Base-by-base conservation (phyloP, 768 basidiomycete species). In the Phlebiopsis gigantea region DNA sequence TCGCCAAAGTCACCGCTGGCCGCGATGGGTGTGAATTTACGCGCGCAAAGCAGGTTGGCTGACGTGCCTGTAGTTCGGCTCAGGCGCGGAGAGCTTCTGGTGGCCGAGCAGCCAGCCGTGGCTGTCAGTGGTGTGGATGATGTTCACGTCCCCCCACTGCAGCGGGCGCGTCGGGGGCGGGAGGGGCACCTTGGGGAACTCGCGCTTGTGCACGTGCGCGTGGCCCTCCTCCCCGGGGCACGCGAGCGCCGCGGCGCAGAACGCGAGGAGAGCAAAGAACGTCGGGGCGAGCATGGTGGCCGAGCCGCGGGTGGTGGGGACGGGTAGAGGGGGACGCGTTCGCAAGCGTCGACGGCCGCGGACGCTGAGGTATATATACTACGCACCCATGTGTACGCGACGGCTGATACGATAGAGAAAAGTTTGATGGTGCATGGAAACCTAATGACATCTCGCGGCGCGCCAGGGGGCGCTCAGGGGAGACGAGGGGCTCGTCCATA, bases 111-210 rank as follows among this genome's bases (percentile, higher is more conserved):
- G 73, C 87, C 87, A 87, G 25, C 87, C 82, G 72, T 89, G 86
- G 39, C 81, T 88, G 68, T 94, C 92, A 0, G 93, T 94, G 2
- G 91, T 94, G 63, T 87, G 84, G 46, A 94, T 78, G 63, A 94
- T 80, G 66, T 95, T 95, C 66, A 95, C 77, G 64, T 94, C 90
- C n/a, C 87, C 84, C 93, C 93, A 94, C 51, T 82, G 80, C 14
- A 96, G 77, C 22, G 82, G 79, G 19, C 84, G 75, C 55, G 79
- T 78, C 4, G 92, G 92, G 17, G 76, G 76, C 0, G 81, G 72
- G 29, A 85, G 68, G 14, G 72, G 71, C 14, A 70, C 61, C 46
- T 75, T 69, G 0, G 79, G 76, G 50, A 71, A 68, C 50, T 73
- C 72, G 53, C 77, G 73, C 43, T 68, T 72, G 29, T 48, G 26